These are phyloP conservation scores for Argentina anserina DNA, from an alignment of 306 rosid species.

Conservation along the genomic window DNA sequence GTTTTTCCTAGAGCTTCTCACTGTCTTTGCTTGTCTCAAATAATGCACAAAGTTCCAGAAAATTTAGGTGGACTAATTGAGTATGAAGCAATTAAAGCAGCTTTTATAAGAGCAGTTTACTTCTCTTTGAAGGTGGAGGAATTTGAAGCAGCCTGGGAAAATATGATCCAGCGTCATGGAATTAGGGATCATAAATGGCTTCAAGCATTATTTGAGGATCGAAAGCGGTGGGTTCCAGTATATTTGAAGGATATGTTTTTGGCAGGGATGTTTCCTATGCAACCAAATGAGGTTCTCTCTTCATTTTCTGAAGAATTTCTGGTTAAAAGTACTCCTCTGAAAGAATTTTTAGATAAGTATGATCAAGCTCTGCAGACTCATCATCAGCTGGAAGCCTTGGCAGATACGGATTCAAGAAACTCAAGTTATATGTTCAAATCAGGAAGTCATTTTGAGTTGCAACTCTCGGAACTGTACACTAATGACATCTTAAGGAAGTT, in stretches of 20 bases:
- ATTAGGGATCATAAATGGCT: conserved; percentile 60
- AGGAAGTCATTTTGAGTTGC: conserved; percentile 53
- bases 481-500: conserved; percentile 45
- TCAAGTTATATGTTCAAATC: conserved; percentile 38
- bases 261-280: conserved; percentile 54
- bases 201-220: conserved; percentile 51
- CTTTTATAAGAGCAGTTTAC: conserved; percentile 46
- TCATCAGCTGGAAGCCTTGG: conserved; percentile 51
- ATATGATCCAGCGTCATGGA: conserved; percentile 48
- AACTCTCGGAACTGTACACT: conserved; percentile 56
- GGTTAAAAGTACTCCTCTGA: conserved; percentile 40
- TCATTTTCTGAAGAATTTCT: conserved; percentile 48
- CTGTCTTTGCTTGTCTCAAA: conserved; percentile 44
- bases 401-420: conserved; percentile 58
- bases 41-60: conserved; percentile 52
- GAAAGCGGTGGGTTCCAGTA: conserved; percentile 64
- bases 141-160: conserved; percentile 67
- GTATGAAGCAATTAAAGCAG: conserved; percentile 41
- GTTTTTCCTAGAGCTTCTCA: conserved; percentile 75
- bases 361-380: conserved; percentile 47
- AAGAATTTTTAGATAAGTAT: conserved; percentile 49
- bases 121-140: conserved; percentile 53
- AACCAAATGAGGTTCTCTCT: conserved; percentile 38
- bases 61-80: conserved; percentile 41
- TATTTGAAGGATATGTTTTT: conserved; percentile 51